Base-by-base conservation (phyloP, 2,329 filamentous ascomycete species). In the Calonectria crousiana region DNA sequence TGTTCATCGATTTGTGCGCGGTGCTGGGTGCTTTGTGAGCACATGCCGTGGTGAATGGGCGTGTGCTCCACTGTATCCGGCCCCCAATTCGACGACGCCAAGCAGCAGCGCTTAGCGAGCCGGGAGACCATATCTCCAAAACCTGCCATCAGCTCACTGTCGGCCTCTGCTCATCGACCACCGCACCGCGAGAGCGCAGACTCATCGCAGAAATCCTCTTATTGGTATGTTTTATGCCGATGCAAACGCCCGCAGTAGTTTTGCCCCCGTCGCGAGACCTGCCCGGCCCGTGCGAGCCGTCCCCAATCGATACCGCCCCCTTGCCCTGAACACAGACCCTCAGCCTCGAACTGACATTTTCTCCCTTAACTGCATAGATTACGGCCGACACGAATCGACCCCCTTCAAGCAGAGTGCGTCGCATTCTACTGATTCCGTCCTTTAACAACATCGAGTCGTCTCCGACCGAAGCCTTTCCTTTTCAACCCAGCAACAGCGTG, bases 71-170 rank as follows among this genome's bases (percentile, higher is more conserved):
- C 78, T 80, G 77, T 81, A 71, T 76, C 75, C 69, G 80, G 78
- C 75, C 70, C 78, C 77, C 76, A 81, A 79, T 80, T 82, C 80
- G 74, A 75, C 80, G 74, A 80, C 78, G 79, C 80, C 80, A 80
- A 82, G 80, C 79, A 80, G 81, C 81, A 81, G 81, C 81, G 81
- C 81, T 83, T 83, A 83, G 81, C 81, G 81, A 82, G 72, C 75
- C 76, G 70, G 75, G 73, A 69, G 73, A 79, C 76, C 77, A 75
- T 78, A 72, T 76, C 73, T 79, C 77, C 78, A 77, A 76, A 81
- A 79, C 78, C 76, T 80, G 72, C 74, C 80, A 78, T 82, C 81
- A 82, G 77, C 76, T 80, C 77, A 79, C 74, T 73, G 75, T 81
- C 75, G 73, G 73, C 77, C 75, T 72, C 49, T 56, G 67, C 66